These are phyloP conservation scores for Plasmodium ovale DNA, from an alignment of 169 alveolate genomes.

Conservation along the genomic window DNA sequence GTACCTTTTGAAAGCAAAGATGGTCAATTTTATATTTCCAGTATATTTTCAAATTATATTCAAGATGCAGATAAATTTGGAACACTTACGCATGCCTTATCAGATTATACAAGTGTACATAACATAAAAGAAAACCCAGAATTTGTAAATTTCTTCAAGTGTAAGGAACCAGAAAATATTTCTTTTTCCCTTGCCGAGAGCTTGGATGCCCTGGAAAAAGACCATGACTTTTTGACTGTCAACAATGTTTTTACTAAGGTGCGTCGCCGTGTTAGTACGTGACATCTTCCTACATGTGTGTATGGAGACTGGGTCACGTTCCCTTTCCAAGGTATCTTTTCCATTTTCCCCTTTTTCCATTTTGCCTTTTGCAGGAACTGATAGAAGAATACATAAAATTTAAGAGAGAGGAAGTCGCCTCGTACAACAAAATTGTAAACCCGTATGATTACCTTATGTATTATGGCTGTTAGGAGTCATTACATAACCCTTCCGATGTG, in stretches of 20 bases:
- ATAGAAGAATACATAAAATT: conserved; percentile 64
- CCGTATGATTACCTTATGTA: conserved; percentile 49
- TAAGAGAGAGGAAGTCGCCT: conserved; percentile 52
- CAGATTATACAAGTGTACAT: conserved; percentile 18
- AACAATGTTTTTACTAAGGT: conserved; percentile 51
- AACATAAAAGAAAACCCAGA: conserved; percentile 15
- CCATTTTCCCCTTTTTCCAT: not conserved
- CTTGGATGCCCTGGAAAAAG: conserved; percentile 70
- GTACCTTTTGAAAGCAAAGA: conserved; percentile 60
- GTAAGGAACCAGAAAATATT: conserved; percentile 47
- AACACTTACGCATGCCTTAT: conserved; percentile 35
- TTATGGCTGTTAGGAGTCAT: conserved; percentile 30
- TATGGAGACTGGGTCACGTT: too few relatives aligned
- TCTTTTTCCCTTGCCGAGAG: conserved; percentile 52
- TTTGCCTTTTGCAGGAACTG: conserved; percentile 59
- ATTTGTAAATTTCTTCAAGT: conserved; percentile 36
- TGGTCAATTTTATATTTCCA: conserved; percentile 35
- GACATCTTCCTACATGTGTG: too few relatives aligned
- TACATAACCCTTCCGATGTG: too few relatives aligned
- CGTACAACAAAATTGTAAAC: conserved; percentile 18
- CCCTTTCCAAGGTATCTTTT: too few relatives aligned
- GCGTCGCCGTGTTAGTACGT: not conserved
- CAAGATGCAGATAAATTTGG: conserved; percentile 12
- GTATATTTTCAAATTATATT: conserved; percentile 35
- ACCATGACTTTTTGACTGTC: conserved; percentile 49